Base-by-base conservation (phyloP, 2,329 filamentous ascomycete genomes). In the Pseudocercospora fijiensis region DNA sequence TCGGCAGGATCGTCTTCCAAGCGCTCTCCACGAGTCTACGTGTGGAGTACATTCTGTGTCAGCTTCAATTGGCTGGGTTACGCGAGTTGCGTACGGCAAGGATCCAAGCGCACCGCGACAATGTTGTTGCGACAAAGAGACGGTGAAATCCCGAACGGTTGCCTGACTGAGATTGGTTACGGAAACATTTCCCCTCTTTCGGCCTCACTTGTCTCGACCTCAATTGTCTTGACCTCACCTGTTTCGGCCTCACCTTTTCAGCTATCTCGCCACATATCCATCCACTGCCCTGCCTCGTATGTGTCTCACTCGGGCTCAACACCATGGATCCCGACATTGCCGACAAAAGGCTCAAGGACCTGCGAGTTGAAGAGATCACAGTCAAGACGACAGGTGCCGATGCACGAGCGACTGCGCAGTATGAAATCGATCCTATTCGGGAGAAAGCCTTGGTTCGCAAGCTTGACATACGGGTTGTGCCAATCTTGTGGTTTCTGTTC, bases 361-460 rank as follows among this genome's bases (percentile, higher is more conserved):
- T 71, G n/a, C 64, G 63, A 47, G 51, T 70, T 27, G 65, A 70
- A 58, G 67, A 69, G 9, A 53, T 61, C 16, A 64, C 62, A 13
- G 70, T 67, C 43, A 65, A 65, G 30, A 56, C 53, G 30, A 56
- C 53, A 5, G 53, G 53, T 47, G 68, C 68, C 43, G 69, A 70
- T 51, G 65, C 69, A 45, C 56, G 62, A 20, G 43, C 57, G 8
- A 58, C 59, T 24, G 58, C 61, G 37, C 49, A 65, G 11, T 70
- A 60, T 43, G 68, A 70, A 27, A 67, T 70, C 60, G 67, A 72
- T 49, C 63, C 67, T 16, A 67, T 49, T 16, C 62, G 9, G 10
- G 81, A 84, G 65, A 68, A 63, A 69, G 78, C 76, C 61, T 70
- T 83, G n/a, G 68, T 84, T 4, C 73, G 79, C 51, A 85, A 84